Evolutionary conservation across 176 grass and related monocot genomes (phyloP).

Genomic region (Panicum miliaceum): DNA sequence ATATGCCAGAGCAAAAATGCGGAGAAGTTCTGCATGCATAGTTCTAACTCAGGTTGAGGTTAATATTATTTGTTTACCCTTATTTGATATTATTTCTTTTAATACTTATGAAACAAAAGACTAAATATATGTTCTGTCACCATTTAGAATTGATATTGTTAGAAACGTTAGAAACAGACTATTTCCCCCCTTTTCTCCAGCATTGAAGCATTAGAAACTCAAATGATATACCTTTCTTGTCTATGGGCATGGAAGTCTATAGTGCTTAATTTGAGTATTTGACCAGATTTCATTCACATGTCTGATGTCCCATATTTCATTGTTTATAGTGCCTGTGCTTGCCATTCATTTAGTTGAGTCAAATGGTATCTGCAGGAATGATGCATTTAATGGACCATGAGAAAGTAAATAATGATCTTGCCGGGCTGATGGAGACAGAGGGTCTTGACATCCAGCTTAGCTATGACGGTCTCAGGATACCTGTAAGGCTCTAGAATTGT

Average conservation of each 20-base stretch:
- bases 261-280: conserved; percentile 39
- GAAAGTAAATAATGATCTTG: conserved; percentile 72
- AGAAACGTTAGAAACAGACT: neutral
- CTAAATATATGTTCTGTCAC: neutral
- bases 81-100: conserved; percentile 12
- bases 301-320: conserved; percentile 33
- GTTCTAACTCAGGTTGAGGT: neutral
- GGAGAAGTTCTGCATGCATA: neutral
- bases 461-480: conserved; percentile 84
- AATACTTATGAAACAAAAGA: conserved; percentile 30
- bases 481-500: conserved; percentile 72
- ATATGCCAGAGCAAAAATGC: neutral
- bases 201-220: conserved; percentile 11
- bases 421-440: conserved; percentile 77
- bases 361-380: conserved; percentile 67
- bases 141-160: conserved; percentile 5
- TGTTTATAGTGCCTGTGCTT: conserved; percentile 39
- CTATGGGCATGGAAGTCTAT: conserved; percentile 11
- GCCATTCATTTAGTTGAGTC: conserved; percentile 38
- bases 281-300: neutral
- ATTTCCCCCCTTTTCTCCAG: conserved; percentile 1
- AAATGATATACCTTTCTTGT: neutral
- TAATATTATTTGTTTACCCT: neutral
- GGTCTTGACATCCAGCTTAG: conserved; percentile 91
- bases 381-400: conserved; percentile 99